Base-by-base conservation (phyloP, 352 stramenopile genomes). In the Pythium brassicae region DNA sequence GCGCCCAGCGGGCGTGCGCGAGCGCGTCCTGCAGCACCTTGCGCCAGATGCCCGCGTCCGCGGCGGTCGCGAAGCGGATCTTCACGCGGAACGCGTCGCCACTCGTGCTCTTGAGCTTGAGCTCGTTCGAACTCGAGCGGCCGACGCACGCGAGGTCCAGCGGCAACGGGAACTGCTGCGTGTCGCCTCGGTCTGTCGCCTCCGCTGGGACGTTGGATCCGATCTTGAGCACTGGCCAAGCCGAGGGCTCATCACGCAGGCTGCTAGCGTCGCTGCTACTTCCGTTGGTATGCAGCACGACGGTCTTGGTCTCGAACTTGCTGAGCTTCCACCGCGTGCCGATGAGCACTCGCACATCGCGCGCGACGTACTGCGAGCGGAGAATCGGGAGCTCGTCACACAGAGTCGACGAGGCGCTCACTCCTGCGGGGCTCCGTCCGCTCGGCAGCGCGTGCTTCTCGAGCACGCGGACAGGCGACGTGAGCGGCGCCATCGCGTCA, bases 1-100 rank as follows among this genome's bases (percentile, higher is more conserved):
- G 55, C 46, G 59, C 62, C 71, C 73, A 86, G 8, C 52, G 53
- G 2, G 78, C 78, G 40, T 79, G 63, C 6, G 42, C 34, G 25
- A 86, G 42, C n/a, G 69, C 44, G 15, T 80, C 63, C 14, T 61
- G 58, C 10, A 89, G 15, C 12, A 86, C 29, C 8, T 57, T 63
- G n/a, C 34, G 49, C 78, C 78, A 89, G 32, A 86, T 83, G 7
- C 42, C 45, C 7, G 76, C 76, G 50, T 89, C 75, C 0, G 74
- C 75, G 15, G 59, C n/a, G 5, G 71, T 87, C 15, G 59, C 29
- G 26, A 87, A 86, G n/a, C 73, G 74, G 12, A 86, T 64, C 3
- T 70, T 65, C 19, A 86, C 14, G 11, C 71, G 68, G 10, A 83
- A 62, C 0, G 27, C 23, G 34, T 48, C 43, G 19, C 43, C 26